Conservation (phyloP, 2,329 filamentous ascomycete genomes). For the Calycina herbarum region DNA sequence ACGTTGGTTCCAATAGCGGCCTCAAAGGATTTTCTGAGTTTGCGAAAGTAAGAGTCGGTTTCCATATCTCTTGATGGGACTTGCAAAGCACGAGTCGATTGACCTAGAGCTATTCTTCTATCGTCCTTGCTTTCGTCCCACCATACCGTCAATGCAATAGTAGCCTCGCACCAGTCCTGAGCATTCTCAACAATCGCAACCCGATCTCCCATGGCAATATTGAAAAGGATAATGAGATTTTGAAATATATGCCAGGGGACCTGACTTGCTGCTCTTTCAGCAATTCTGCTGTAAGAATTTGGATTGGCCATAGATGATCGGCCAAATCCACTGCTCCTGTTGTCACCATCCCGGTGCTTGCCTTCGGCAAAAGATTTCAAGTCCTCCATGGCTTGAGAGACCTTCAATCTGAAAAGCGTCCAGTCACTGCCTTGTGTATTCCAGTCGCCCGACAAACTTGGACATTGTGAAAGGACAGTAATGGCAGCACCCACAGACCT, state of each 20-base stretch:
- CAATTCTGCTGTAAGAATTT: constrained; percentile 66
- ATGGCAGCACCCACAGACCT: constrained; percentile 68
- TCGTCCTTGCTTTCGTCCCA: constrained; percentile 79
- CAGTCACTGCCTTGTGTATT: constrained; percentile 80
- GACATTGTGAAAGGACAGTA: constrained; percentile 70
- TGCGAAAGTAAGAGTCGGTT: constrained; percentile 70
- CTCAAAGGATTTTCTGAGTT: constrained; percentile 70
- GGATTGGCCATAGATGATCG: constrained; percentile 49
- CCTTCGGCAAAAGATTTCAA: constrained; percentile 80
- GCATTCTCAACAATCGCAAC: constrained; percentile 74
- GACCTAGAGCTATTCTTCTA: constrained; percentile 30
- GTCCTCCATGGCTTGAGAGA: constrained; percentile 66
- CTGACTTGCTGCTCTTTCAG: constrained; percentile 74
- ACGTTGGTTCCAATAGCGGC: constrained; percentile 62
- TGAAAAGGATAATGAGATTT: constrained; percentile 77
- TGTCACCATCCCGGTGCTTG: constrained; percentile 48
- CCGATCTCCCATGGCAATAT: constrained; percentile 73
- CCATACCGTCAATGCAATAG: constrained; percentile 81
- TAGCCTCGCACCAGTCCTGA: constrained; percentile 91
- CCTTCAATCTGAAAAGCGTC: constrained; percentile 77
- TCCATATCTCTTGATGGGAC: constrained; percentile 42
- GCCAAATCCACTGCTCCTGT: constrained; percentile 42
- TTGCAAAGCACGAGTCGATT: constrained; percentile 26
- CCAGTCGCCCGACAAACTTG: constrained; percentile 72
- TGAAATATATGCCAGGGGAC: constrained; percentile 92